Percentiles rank a stretch among this genome's conserved stretches.
These are phyloP conservation scores for Lentinula detonsa DNA, from an alignment of 768 basidiomycete species.

Conservation along the genomic window DNA sequence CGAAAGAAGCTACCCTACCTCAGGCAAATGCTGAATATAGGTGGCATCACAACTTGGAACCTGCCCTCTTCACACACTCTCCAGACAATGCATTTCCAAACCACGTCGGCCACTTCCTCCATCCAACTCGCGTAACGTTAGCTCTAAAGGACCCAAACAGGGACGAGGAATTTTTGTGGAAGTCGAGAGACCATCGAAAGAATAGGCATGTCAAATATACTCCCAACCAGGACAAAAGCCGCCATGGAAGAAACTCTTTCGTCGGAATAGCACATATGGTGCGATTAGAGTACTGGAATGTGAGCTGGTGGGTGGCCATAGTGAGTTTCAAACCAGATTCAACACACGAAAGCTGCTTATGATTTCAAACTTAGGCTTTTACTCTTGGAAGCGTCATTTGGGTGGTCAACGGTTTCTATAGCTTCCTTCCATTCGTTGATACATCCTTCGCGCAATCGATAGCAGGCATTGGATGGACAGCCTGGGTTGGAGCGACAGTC, in stretches of 20 bases:
- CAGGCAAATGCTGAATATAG: neutral
- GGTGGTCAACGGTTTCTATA: constrained; percentile 52
- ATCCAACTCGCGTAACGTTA: neutral
- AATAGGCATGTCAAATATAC: constrained; percentile 22
- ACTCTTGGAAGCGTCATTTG: constrained; percentile 40
- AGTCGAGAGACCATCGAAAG: constrained; percentile 34
- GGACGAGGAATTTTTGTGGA: constrained; percentile 23
- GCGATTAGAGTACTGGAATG: constrained; percentile 36
- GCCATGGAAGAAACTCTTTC: constrained; percentile 13
- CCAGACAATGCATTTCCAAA: neutral
- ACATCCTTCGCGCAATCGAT: constrained; percentile 20
- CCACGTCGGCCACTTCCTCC: neutral
- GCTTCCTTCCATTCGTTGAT: constrained; percentile 41
- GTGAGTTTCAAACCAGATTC: constrained; percentile 15
- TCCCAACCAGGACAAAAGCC: constrained; percentile 13
- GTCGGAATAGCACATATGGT: constrained; percentile 21
- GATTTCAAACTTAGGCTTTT: constrained; percentile 21
- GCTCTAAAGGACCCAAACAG: neutral
- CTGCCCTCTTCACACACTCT: neutral
- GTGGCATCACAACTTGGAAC: neutral
- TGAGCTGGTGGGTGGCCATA: constrained; percentile 38
- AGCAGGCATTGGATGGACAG: constrained; percentile 36
- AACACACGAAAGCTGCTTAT: neutral
- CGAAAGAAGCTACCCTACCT: neutral
- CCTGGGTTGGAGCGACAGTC: constrained; percentile 53